A percentile compares a stretch with the other conserved stretches of the same genome.
phyloP scores from a whole-genome alignment of 495 filamentous ascomycete genomes.

The Neurospora sp. region DNA sequence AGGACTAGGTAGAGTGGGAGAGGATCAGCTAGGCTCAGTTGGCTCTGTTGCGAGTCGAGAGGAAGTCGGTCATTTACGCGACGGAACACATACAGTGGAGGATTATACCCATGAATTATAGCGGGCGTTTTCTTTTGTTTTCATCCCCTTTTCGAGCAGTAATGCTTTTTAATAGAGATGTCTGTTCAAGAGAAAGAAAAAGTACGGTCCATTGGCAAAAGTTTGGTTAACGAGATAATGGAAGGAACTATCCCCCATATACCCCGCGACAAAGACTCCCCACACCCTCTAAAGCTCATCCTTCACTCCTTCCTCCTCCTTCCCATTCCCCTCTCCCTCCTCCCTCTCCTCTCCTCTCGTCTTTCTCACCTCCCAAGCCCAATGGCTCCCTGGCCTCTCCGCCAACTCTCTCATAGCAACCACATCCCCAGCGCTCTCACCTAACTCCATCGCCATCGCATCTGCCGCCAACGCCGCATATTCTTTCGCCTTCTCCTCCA shows the following conservation, averaged over 20 bases:
- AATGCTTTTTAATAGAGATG: not conserved
- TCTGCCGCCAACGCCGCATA: constrained; percentile 24
- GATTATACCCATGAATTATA: not conserved
- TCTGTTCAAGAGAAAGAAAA: not conserved
- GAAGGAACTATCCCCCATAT: not conserved
- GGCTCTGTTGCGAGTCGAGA: not conserved
- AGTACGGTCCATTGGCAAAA: not conserved
- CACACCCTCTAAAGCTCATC: not conserved
- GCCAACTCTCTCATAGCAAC: constrained; percentile 27
- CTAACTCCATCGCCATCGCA: constrained; percentile 27
- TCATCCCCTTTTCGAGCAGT: not conserved
- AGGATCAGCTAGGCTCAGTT: not conserved
- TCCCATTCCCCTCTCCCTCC: not conserved
- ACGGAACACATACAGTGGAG: not conserved
- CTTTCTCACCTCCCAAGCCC: constrained; percentile 15
- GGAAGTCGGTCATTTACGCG: not conserved
- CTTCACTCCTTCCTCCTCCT: not conserved
- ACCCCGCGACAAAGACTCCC: no score
- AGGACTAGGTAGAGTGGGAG: not conserved
- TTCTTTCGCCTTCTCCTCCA: constrained; percentile 21
- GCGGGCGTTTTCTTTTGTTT: not conserved
- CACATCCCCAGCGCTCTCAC: constrained; percentile 16
- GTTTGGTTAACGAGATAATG: not conserved
- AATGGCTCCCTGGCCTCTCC: constrained; percentile 19
- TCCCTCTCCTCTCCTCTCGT: not conserved